Evolutionary conservation across 306 rosid genomes (phyloP).

Genomic region (Rosa rugosa): DNA sequence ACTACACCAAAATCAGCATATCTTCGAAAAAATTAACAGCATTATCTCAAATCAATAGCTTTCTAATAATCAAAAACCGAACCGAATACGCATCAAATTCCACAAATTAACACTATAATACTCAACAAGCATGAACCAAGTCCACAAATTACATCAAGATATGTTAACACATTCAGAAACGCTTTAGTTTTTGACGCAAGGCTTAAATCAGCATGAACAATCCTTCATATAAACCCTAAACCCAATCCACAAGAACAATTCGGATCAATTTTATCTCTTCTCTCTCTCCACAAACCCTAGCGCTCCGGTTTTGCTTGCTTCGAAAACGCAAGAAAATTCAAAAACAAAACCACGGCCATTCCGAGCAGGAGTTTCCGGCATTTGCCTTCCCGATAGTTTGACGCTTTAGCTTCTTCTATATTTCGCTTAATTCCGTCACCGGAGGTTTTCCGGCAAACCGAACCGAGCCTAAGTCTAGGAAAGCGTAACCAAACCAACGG

Average conservation of each 20-base stretch:
- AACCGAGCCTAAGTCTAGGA: background rate
- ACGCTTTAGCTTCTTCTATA: background rate
- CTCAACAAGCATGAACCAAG: background rate
- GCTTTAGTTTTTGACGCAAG: background rate
- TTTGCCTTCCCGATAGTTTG: background rate
- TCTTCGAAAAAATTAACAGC: background rate
- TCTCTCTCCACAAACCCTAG: conserved; percentile 11
- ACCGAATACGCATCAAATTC: background rate
- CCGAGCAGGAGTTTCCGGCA: background rate
- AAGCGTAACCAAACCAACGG: background rate
- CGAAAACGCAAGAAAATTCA: background rate
- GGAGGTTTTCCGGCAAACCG: background rate
- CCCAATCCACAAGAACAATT: background rate
- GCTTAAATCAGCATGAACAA: background rate
- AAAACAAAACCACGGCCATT: background rate
- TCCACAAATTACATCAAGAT: background rate
- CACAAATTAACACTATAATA: background rate
- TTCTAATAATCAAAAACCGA: background rate
- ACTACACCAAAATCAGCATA: conserved; percentile 3
- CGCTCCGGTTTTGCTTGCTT: background rate
- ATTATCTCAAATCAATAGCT: background rate
- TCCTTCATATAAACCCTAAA: background rate
- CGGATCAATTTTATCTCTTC: background rate
- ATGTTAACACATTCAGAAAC: background rate
- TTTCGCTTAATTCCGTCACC: background rate